A percentile compares a stretch with the other conserved stretches of the same genome.
Evolutionary conservation across 1,284 basidiomycete genomes (phyloP).

Genomic region (Fomitopsis betulina): DNA sequence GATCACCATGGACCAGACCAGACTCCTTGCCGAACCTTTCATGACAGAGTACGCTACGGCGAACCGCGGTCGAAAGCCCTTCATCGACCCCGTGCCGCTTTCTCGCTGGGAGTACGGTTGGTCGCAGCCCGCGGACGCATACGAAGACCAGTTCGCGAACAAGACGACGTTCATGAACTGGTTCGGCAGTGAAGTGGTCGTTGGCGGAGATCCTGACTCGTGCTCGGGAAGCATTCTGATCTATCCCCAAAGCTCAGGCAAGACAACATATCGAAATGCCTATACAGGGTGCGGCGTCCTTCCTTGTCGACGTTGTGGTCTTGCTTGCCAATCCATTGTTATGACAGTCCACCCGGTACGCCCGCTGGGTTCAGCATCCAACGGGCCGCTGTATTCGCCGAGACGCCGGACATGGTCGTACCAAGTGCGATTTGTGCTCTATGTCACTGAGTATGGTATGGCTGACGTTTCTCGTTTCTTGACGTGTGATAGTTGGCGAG

Average conservation of each 20-base stretch:
- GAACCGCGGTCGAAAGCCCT: slow-evolving; percentile 33
- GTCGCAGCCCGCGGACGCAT: slow-evolving; percentile 19
- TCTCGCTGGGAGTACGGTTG: slow-evolving; percentile 32
- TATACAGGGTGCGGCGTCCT: slow-evolving; percentile 21
- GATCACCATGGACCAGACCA: slow-evolving; percentile 34
- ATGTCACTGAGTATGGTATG: neutral
- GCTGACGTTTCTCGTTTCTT: neutral
- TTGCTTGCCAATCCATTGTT: neutral
- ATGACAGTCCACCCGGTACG: slow-evolving; percentile 17
- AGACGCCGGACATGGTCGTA: slow-evolving; percentile 36
- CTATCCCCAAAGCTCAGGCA: slow-evolving; percentile 30
- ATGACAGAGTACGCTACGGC: slow-evolving; percentile 31
- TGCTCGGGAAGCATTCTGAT: slow-evolving; percentile 35
- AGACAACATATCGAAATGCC: slow-evolving; percentile 22
- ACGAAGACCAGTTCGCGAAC: slow-evolving; percentile 21
- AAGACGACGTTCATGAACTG: slow-evolving; percentile 34
- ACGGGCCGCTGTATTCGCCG: slow-evolving; percentile 27
- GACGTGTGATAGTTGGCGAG: slow-evolving; percentile 28
- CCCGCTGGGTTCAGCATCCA: slow-evolving; percentile 29
- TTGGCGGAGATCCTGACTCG: slow-evolving; percentile 21
- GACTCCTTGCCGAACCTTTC: slow-evolving; percentile 33
- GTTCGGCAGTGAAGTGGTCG: slow-evolving; percentile 28
- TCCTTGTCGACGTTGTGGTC: neutral
- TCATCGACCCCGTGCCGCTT: slow-evolving; percentile 34
- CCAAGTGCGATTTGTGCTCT: slow-evolving; percentile 21